Percentiles rank a stretch among this genome's conserved stretches.
These are phyloP conservation scores for Pseudophaeomoniella oleicola DNA, from an alignment of 2,329 filamentous ascomycete genomes.

Conservation along the genomic window DNA sequence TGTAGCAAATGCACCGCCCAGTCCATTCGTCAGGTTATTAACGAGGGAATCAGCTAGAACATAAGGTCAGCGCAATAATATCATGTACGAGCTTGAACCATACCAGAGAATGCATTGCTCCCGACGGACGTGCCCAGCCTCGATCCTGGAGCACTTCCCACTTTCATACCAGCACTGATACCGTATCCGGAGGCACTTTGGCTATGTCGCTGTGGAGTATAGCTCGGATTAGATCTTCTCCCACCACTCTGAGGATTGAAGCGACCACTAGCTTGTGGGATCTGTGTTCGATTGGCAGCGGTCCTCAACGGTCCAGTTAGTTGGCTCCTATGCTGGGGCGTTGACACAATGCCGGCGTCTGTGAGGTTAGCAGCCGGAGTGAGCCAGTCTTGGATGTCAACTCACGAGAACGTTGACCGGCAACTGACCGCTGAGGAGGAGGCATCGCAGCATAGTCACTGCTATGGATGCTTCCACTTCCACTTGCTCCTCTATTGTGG, in stretches of 20 bases:
- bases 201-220: conserved; percentile 6
- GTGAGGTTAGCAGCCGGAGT: not conserved
- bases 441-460: conserved; percentile 1
- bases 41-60: not conserved
- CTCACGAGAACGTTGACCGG: not conserved
- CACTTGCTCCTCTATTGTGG: not conserved
- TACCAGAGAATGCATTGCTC: not conserved
- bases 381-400: not conserved
- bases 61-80: not conserved
- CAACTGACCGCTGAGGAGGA: not conserved
- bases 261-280: conserved; percentile 8
- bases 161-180: conserved; percentile 13
- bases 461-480: not conserved
- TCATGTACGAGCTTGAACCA: not conserved
- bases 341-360: conserved; percentile 2
- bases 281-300: conserved; percentile 3
- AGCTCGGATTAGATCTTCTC: conserved; percentile 5
- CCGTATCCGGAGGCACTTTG: conserved; percentile 9
- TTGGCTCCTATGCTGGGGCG: conserved; percentile 3
- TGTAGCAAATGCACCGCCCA: not conserved
- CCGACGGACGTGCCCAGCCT: not conserved
- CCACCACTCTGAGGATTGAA: not conserved
- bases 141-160: conserved; percentile 6
- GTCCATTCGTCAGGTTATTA: not conserved
- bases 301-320: not conserved